Evolutionary conservation across 1,284 basidiomycete genomes (phyloP).

Genomic region (Cryptococcus sp.): DNA sequence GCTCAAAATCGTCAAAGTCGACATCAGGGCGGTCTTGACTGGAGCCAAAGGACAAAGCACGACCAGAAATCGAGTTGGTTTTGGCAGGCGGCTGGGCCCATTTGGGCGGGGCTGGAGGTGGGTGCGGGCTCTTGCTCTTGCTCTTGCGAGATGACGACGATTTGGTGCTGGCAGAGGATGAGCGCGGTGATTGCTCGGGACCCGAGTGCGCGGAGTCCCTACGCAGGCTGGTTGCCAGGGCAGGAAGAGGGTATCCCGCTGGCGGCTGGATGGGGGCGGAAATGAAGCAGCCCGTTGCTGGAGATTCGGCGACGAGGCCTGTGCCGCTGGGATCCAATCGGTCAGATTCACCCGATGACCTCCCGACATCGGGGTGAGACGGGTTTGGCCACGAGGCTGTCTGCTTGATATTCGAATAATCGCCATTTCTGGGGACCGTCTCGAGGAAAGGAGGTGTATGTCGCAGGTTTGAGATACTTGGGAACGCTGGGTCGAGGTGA

Average conservation of each 20-base stretch:
- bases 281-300: constrained; percentile 39
- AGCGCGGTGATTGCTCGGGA: constrained; percentile 7
- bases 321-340: constrained; percentile 5
- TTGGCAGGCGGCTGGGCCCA: constrained; percentile 44
- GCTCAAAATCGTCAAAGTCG: constrained; percentile 32
- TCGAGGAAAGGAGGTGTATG: constrained; percentile 11
- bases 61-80: constrained; percentile 26
- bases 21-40: constrained; percentile 32
- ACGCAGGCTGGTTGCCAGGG: constrained; percentile 4
- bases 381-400: background rate
- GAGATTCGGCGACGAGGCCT: constrained; percentile 25
- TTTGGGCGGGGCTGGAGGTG: constrained; percentile 28
- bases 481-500: constrained; percentile 12
- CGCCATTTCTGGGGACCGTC: too few species aligned
- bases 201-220: constrained; percentile 14
- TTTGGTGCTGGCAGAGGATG: constrained; percentile 13
- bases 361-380: constrained; percentile 5
- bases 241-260: constrained; percentile 34
- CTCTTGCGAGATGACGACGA: constrained; percentile 13
- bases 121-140: constrained; percentile 4
- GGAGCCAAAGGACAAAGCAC: constrained; percentile 39
- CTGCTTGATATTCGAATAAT: too few species aligned
- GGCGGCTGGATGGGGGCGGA: constrained; percentile 42
- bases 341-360: constrained; percentile 12
- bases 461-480: constrained; percentile 14